These are phyloP conservation scores for Fusarium euwallaceae DNA, from an alignment of 2,329 filamentous ascomycete genomes.

Conservation along the genomic window DNA sequence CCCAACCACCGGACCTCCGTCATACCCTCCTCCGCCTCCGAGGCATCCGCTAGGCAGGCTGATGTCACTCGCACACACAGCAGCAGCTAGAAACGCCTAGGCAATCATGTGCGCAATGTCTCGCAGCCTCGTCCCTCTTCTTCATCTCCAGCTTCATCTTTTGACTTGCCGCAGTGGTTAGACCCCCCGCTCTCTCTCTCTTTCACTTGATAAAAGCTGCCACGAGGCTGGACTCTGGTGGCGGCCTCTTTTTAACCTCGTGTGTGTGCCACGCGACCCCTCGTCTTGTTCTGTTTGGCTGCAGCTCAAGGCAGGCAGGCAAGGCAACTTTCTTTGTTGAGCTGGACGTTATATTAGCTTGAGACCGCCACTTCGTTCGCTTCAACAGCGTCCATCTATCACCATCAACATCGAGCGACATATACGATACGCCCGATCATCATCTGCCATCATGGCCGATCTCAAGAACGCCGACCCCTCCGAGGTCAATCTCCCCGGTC, in stretches of 20 bases:
- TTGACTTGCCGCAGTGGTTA: conserved; percentile 13
- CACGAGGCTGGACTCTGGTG: conserved; percentile 32
- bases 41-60: conserved; percentile 36
- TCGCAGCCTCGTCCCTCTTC: conserved; percentile 27
- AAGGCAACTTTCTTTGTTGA: conserved; percentile 5
- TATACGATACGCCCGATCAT: conserved; percentile 7
- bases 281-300: conserved; percentile 23
- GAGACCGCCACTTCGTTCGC: conserved; percentile 8
- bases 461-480: conserved; percentile 37
- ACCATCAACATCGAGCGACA: neutral
- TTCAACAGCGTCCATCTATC: neutral
- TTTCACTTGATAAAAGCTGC: conserved; percentile 3
- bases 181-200: neutral
- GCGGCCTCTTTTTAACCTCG: conserved; percentile 1
- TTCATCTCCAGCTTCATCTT: conserved; percentile 18
- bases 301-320: conserved; percentile 9
- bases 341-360: conserved; percentile 29
- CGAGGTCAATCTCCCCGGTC: conserved; percentile 47
- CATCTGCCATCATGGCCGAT: conserved; percentile 43
- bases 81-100: conserved; percentile 18
- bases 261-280: conserved; percentile 39
- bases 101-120: conserved; percentile 46
- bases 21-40: conserved; percentile 40
- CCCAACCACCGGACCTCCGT: conserved; percentile 30
- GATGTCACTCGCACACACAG: conserved; percentile 37